Evolutionary conservation across 257 asterid species (phyloP), one percentile per base, ranked within the genome.

Genomic region (Salvia splendens): DNA sequence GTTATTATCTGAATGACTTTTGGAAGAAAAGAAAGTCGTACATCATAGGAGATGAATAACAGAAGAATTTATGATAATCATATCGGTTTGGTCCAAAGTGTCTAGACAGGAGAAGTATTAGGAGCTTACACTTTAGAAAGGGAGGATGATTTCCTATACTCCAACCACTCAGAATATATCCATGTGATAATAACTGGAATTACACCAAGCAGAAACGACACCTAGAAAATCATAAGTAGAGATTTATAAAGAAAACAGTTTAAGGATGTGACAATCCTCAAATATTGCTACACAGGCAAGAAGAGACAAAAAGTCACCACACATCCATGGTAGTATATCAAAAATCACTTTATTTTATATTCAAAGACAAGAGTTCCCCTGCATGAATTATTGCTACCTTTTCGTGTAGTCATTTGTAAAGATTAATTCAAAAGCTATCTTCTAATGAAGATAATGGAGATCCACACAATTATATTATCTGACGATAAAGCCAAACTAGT

Each of bases 91-190:
- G n/a, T 17, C 61, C 36, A 45, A 48, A 41, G 49, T 47, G n/a
- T 33, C 38, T 20, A 9, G 40, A 45, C 16, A 20, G 15, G 50
- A 35, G 47, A 63, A 28, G 48, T 8, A 24, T 17, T 52, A 61
- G 71, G 53, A 48, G 67, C 95, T 80, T 78, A 93, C 99, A 80
- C 83, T 93, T 90, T 93, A 47, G 85, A 52, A 35, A 76, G 80
- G 40, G 81, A 66, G 33, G 86, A 70, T 52, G 90, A 77, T 78
- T 84, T 92, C 77, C 73, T 86, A 78, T 81, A 80, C 76, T 88
- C 96, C 83, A 93, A 73, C 95, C 92, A 88, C 85, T 93, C 99
- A 3, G 97, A 70, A 75, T 88, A 93, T 52, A 88, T 61, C 99
- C 97, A 93, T 67, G 95, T 76, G 54, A 86, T 71, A 67, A 90